These are phyloP conservation scores for Aphanomyces invadans DNA, from an alignment of 352 stramenopile species.

Conservation along the genomic window DNA sequence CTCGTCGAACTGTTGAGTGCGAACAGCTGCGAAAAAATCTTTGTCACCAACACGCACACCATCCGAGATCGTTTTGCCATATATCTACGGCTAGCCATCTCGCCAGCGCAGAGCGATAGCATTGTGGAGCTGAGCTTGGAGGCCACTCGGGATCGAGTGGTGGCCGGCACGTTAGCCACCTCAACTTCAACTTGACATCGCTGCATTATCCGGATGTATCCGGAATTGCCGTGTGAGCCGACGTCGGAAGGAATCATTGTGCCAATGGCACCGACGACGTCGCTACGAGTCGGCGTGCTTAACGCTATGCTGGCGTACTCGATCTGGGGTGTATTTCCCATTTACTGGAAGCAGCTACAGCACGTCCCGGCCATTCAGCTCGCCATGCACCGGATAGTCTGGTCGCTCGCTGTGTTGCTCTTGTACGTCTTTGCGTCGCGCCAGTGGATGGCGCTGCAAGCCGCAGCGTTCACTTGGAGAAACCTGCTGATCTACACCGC, in stretches of 20 bases:
- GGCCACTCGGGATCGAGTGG: too few relatives aligned
- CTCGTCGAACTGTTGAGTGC: too few relatives aligned
- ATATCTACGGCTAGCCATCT: too few relatives aligned
- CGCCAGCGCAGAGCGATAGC: too few relatives aligned
- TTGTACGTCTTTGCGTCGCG: slow-evolving; percentile 3
- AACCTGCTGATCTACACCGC: neutral
- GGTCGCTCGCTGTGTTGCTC: slow-evolving; percentile 3
- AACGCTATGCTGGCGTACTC: neutral
- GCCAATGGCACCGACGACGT: neutral
- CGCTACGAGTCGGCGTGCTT: neutral
- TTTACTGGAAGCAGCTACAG: slow-evolving; percentile 22
- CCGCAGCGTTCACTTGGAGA: neutral
- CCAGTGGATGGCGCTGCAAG: neutral
- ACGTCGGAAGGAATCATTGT: neutral
- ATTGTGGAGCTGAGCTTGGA: too few relatives aligned
- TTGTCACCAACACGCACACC: too few relatives aligned
- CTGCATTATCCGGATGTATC: neutral
- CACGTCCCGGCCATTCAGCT: slow-evolving; percentile 10
- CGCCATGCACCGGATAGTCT: slow-evolving; percentile 12
- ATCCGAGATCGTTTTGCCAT: too few relatives aligned
- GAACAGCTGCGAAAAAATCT: too few relatives aligned
- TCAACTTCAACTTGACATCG: neutral
- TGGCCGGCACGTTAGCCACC: too few relatives aligned
- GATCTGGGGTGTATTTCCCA: slow-evolving; percentile 18
- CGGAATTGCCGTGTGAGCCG: neutral